Evolutionary conservation across 208 protist species (phyloP), one percentile per base, ranked within the genome.

Genomic region (Leishmania tropica): DNA sequence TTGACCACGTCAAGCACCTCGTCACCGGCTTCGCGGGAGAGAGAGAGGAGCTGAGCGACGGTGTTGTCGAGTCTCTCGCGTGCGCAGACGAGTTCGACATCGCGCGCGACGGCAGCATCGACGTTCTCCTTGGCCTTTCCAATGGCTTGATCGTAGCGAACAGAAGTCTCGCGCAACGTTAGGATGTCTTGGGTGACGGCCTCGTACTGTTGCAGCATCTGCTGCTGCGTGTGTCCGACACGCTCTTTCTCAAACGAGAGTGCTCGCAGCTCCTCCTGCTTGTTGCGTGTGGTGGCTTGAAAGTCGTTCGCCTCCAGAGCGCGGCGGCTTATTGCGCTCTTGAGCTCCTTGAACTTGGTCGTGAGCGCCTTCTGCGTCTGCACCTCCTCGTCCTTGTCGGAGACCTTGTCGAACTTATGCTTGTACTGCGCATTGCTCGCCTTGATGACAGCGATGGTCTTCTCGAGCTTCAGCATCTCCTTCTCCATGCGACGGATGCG

Each of bases 391-490:
- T 97, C 86, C 48, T 84, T 75, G n/a, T 93, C 88, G 10, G 80
- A 71, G 35, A 94, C 89, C 58, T 85, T 87, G 53, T 90, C 85
- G 70, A 97, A 97, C 82, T 95, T 93, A 51, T 91, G 89, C 76
- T 92, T 93, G 87, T 91, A 97, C 62, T 88, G 85, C 24, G 75
- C 85, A 81, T 98, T 98, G 83, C 91, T 93, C n/a, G 86, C 83
- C 37, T 92, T 90, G 65, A 98, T 85, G 24, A 95, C 67, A 42
- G 83, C 64, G 31, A 98, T 89, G 56, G 95, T 96, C 73, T 96
- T 94, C 48, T 97, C 92, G 40, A 98, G 83, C 79, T 96, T 97
- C 47, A 84, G 79, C 37, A 94, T 86, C 78, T 98, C 91, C 48
- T 81, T 80, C 85, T 98, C 95, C 72, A 93, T 81, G 71, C 92